These are phyloP conservation scores for Trypanosoma boissoni DNA, from an alignment of 208 protist genomes.

Conservation along the genomic window DNA sequence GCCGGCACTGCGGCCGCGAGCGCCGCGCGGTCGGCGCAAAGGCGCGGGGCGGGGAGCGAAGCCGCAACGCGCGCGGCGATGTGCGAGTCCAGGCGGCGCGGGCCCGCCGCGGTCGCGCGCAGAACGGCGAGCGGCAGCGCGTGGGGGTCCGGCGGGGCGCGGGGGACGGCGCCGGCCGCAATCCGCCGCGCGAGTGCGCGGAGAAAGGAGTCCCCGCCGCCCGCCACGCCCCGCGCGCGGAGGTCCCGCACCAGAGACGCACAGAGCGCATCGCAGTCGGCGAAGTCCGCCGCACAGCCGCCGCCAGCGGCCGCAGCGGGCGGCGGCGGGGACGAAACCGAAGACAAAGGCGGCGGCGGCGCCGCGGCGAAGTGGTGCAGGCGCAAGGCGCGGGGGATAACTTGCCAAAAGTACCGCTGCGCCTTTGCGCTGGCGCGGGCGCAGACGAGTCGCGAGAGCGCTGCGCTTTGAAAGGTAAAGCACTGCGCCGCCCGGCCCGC, in stretches of 20 bases:
- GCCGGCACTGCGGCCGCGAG: slow-evolving; percentile 18
- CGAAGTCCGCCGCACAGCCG: too few relatives aligned
- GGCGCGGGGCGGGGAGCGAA: slow-evolving; percentile 17
- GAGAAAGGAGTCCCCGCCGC: not conserved
- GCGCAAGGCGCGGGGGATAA: slow-evolving; percentile 36
- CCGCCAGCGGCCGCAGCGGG: too few relatives aligned
- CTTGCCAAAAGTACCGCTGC: slow-evolving; percentile 55
- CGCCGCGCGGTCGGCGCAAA: slow-evolving; percentile 7
- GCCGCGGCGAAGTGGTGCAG: slow-evolving; percentile 42
- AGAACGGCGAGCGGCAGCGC: slow-evolving; percentile 24
- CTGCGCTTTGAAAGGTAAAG: slow-evolving; percentile 47
- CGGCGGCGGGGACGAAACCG: too few relatives aligned
- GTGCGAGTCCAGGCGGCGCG: slow-evolving; percentile 15
- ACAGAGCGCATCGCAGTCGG: not conserved
- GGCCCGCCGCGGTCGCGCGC: slow-evolving; percentile 6
- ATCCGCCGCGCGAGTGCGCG: too few relatives aligned
- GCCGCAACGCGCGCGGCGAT: slow-evolving; percentile 14
- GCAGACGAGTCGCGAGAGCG: slow-evolving; percentile 40
- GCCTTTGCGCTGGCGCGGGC: slow-evolving; percentile 31
- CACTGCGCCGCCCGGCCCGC: slow-evolving; percentile 28
- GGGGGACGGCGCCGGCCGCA: not conserved
- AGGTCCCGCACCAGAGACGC: slow-evolving; percentile 1
- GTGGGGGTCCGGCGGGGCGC: slow-evolving; percentile 9
- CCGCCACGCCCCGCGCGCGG: slow-evolving; percentile 15
- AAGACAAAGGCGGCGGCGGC: too few relatives aligned